These are phyloP conservation scores for Tagetes erecta DNA, from an alignment of 129 eudicot genomes.

Conservation along the genomic window DNA sequence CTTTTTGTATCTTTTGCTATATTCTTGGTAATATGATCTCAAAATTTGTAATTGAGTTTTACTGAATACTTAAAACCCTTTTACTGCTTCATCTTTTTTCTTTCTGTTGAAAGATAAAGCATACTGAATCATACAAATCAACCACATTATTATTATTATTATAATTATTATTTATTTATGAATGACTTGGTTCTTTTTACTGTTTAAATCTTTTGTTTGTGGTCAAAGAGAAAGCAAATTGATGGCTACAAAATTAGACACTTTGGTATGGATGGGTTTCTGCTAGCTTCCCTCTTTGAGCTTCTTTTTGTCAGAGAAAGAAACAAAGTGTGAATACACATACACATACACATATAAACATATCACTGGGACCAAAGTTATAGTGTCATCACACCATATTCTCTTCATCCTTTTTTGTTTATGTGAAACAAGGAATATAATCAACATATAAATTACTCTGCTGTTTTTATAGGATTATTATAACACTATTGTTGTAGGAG, in stretches of 20 bases:
- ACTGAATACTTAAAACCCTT: slow-evolving; percentile 14
- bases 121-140: slow-evolving; percentile 25
- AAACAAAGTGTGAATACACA: slow-evolving; percentile 39
- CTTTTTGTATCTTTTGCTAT: slow-evolving; percentile 38
- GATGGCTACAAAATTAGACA: slow-evolving; percentile 34
- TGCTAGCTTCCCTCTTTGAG: slow-evolving; percentile 30
- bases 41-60: slow-evolving; percentile 9
- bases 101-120: slow-evolving; percentile 27
- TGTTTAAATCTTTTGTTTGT: slow-evolving; percentile 18
- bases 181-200: slow-evolving; percentile 1
- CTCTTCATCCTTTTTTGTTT: slow-evolving; percentile 36
- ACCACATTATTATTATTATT: neutral
- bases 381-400: slow-evolving; percentile 33
- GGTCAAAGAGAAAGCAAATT: slow-evolving; percentile 37
- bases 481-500: neutral
- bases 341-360: too few relatives aligned
- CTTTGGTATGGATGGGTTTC: slow-evolving; percentile 36
- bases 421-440: slow-evolving; percentile 27
- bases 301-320: slow-evolving; percentile 44
- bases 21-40: slow-evolving; percentile 31
- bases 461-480: slow-evolving; percentile 15
- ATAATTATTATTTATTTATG: neutral
- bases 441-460: slow-evolving; percentile 8
- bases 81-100: slow-evolving; percentile 35
- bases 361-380: slow-evolving; percentile 42